Conservation (phyloP, 352 stramenopile species). For the Pythium volutum region DNA sequence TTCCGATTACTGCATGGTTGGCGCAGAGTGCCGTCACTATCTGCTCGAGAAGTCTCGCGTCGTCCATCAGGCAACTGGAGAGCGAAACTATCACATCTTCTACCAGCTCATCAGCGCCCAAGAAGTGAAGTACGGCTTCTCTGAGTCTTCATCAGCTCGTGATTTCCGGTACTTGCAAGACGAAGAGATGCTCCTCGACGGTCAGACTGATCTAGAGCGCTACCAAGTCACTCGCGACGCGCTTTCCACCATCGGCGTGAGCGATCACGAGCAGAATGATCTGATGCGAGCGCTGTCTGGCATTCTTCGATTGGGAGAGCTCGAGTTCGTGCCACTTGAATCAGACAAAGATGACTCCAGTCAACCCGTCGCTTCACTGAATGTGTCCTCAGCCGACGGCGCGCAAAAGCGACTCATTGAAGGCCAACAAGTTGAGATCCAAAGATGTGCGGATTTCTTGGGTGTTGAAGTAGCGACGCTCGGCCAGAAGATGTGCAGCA, state of each 20-base stretch:
- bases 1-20: slow-evolving; percentile 77
- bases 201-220: slow-evolving; percentile 61
- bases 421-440: slow-evolving; percentile 57
- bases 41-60: slow-evolving; percentile 97
- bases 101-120: slow-evolving; percentile 90
- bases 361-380: slow-evolving; percentile 54
- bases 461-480: slow-evolving; percentile 65
- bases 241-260: slow-evolving; percentile 74
- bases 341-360: slow-evolving; percentile 76
- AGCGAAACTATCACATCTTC: slow-evolving; percentile 99
- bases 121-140: slow-evolving; percentile 56
- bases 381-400: slow-evolving; percentile 1
- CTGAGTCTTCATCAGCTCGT: slow-evolving; percentile 32
- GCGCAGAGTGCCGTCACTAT: slow-evolving; percentile 91
- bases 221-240: slow-evolving; percentile 83
- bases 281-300: slow-evolving; percentile 68
- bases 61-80: slow-evolving; percentile 81
- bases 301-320: slow-evolving; percentile 78
- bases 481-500: slow-evolving; percentile 70
- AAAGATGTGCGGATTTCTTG: slow-evolving; percentile 57
- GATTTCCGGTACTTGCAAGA: slow-evolving; percentile 80
- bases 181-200: slow-evolving; percentile 65
- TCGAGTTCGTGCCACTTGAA: slow-evolving; percentile 76
- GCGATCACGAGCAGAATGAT: slow-evolving; percentile 63
- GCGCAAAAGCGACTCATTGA: slow-evolving; percentile 37